Percentiles rank a stretch among this genome's conserved stretches.
phyloP scores from a whole-genome alignment of 2,329 filamentous ascomycete species.

The Berkeleyomyces rouxiae region DNA sequence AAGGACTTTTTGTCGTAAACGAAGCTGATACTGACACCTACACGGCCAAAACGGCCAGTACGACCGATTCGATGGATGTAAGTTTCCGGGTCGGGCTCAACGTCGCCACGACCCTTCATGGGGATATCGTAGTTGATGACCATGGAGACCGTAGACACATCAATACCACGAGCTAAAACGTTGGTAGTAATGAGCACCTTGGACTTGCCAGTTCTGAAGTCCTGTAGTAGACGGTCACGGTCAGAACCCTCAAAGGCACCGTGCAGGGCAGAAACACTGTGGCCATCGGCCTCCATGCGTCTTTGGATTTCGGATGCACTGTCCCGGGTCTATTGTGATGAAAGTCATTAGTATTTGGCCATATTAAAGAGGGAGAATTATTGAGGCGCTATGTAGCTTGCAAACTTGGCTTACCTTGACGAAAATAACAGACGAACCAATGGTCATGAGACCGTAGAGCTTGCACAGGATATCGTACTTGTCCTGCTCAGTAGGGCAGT shows the following conservation, averaged over 20 bases:
- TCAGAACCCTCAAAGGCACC: constrained; percentile 71
- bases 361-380: background rate
- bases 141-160: constrained; percentile 82
- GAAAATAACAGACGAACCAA: constrained; percentile 95
- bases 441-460: constrained; percentile 90
- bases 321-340: constrained; percentile 48
- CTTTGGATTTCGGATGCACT: constrained; percentile 74
- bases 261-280: constrained; percentile 80
- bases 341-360: background rate
- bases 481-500: constrained; percentile 63
- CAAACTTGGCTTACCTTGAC: constrained; percentile 49
- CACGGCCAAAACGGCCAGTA: constrained; percentile 89
- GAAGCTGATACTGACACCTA: constrained; percentile 90
- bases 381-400: background rate
- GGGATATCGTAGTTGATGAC: constrained; percentile 94
- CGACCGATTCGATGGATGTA: constrained; percentile 96
- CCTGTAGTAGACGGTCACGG: constrained; percentile 69
- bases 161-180: constrained; percentile 87
- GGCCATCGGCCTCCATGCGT: constrained; percentile 75
- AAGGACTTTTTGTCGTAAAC: constrained; percentile 76
- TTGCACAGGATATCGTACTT: constrained; percentile 84
- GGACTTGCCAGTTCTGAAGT: constrained; percentile 70
- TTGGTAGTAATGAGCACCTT: constrained; percentile 98
- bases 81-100: constrained; percentile 79
- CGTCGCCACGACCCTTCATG: constrained; percentile 58